Evolutionary conservation across 1,139 yeast genomes (phyloP).

Genomic region (Saccharomyces pastorianus): DNA sequence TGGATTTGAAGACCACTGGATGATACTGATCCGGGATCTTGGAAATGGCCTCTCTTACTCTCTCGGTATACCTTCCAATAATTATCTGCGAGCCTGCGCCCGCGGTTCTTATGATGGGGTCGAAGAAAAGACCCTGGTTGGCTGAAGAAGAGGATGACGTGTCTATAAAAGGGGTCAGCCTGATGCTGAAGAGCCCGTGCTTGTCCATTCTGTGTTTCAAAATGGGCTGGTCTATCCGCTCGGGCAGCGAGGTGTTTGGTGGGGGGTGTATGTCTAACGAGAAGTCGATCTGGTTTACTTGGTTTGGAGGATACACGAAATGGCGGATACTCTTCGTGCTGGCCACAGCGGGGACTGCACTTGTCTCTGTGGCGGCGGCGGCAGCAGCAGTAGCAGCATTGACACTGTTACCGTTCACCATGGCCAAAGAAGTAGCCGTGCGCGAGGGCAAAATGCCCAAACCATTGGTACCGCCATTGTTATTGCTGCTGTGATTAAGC

Average conservation of each 20-base stretch:
- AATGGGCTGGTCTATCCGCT: conserved; percentile 15
- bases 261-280: conserved; percentile 6
- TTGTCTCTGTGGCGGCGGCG: too few relatives aligned
- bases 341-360: conserved; percentile 7
- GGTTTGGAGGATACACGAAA: neutral
- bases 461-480: neutral
- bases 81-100: conserved; percentile 54
- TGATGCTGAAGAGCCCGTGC: conserved; percentile 59
- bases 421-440: neutral
- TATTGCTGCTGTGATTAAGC: neutral
- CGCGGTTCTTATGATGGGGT: conserved; percentile 71
- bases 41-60: conserved; percentile 65
- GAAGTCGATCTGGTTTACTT: neutral
- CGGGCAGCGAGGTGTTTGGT: conserved; percentile 14
- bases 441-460: neutral
- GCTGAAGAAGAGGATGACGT: conserved; percentile 63
- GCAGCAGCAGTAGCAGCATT: neutral
- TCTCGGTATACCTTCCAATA: conserved; percentile 82
- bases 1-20: conserved; percentile 82
- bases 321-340: conserved; percentile 25
- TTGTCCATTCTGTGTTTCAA: conserved; percentile 36
- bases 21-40: conserved; percentile 71
- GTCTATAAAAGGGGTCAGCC: conserved; percentile 81
- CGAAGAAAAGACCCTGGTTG: conserved; percentile 68
- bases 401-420: neutral